A percentile compares a stretch with the other conserved stretches of the same genome.
phyloP scores from a whole-genome alignment of 345 rosid genomes.

The Anastatica hierochuntica region DNA sequence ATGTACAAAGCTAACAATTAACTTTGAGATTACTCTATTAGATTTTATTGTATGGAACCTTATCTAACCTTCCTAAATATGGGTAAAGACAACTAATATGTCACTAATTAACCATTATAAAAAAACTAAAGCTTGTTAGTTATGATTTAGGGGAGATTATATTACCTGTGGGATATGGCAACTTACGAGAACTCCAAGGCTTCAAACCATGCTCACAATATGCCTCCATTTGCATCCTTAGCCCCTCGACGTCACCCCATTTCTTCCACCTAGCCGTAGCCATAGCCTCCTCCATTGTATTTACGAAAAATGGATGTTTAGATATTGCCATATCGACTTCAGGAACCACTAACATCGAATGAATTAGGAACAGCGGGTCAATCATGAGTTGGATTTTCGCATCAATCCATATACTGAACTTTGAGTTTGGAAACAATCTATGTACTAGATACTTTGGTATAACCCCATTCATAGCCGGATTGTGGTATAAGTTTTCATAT shows the following conservation, averaged over 20 bases:
- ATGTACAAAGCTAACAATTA: background rate
- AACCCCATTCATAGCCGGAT: slow-evolving; percentile 89
- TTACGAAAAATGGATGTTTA: slow-evolving; percentile 51
- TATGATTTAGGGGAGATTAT: slow-evolving; percentile 7
- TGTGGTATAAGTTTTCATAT: slow-evolving; percentile 32
- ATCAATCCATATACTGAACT: slow-evolving; percentile 82
- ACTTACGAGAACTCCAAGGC: slow-evolving; percentile 67
- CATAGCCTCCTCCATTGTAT: slow-evolving; percentile 93
- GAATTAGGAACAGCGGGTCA: slow-evolving; percentile 69
- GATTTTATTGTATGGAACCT: background rate
- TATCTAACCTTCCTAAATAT: slow-evolving; percentile 5
- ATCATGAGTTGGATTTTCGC: slow-evolving; percentile 79
- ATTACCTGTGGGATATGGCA: slow-evolving; percentile 75
- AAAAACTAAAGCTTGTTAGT: background rate
- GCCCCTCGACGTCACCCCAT: slow-evolving; percentile 52
- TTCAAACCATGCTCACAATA: slow-evolving; percentile 73
- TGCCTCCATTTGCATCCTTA: slow-evolving; percentile 76
- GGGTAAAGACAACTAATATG: background rate
- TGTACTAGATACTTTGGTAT: slow-evolving; percentile 75
- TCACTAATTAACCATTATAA: background rate
- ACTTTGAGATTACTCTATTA: background rate
- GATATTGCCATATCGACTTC: slow-evolving; percentile 69
- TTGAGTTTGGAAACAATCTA: slow-evolving; percentile 69
- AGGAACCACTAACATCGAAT: slow-evolving; percentile 46
- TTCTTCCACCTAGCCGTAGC: slow-evolving; percentile 97